These are phyloP conservation scores for Ogataea nitratoaversa DNA, from an alignment of 805 yeast genomes.

Conservation along the genomic window DNA sequence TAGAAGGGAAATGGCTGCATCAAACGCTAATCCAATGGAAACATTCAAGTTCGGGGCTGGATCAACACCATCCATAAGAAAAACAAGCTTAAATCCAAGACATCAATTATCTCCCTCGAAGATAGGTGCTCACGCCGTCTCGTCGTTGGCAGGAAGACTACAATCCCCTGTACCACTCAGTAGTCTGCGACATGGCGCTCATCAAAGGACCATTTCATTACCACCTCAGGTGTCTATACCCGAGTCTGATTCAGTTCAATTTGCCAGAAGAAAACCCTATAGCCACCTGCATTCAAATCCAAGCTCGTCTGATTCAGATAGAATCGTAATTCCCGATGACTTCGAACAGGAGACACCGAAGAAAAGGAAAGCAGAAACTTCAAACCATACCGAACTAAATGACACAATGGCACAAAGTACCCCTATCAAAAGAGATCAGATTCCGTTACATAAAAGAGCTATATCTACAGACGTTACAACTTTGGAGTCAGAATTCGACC, in stretches of 20 bases:
- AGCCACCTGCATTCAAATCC: slow-evolving; percentile 22
- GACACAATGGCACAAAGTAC: neutral
- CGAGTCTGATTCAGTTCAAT: slow-evolving; percentile 27
- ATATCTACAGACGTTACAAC: slow-evolving; percentile 3
- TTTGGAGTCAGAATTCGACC: neutral
- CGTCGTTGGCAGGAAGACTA: slow-evolving; percentile 34
- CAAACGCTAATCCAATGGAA: slow-evolving; percentile 21
- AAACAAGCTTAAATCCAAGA: slow-evolving; percentile 13
- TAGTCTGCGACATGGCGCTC: slow-evolving; percentile 28
- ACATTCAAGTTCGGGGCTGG: slow-evolving; percentile 30
- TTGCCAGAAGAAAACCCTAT: slow-evolving; percentile 20
- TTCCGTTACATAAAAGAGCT: neutral
- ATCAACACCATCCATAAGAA: slow-evolving; percentile 12
- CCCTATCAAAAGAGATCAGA: neutral
- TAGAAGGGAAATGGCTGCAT: neutral
- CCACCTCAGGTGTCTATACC: slow-evolving; percentile 35
- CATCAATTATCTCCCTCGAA: slow-evolving; percentile 41
- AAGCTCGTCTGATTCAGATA: slow-evolving; percentile 24
- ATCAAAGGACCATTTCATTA: slow-evolving; percentile 37
- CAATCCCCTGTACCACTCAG: slow-evolving; percentile 18
- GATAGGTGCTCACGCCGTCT: slow-evolving; percentile 70
- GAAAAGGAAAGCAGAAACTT: slow-evolving; percentile 7
- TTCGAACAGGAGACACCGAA: slow-evolving; percentile 11
- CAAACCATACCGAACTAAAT: neutral
- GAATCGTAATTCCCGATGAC: slow-evolving; percentile 14